phyloP scores from a whole-genome alignment of 306 rosid species.

The Vicia faba region DNA sequence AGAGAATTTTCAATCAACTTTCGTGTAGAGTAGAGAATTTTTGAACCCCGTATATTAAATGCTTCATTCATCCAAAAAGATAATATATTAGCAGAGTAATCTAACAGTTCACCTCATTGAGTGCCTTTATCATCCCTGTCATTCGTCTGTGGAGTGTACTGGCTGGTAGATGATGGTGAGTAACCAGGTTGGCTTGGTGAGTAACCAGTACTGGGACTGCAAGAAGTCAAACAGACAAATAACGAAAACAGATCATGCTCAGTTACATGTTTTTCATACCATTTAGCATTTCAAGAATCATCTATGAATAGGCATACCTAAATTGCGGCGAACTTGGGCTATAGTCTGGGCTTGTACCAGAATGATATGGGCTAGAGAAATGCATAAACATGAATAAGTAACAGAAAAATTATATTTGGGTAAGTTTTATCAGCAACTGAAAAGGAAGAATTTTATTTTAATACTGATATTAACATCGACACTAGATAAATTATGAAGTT shows the following conservation, averaged over 20 bases:
- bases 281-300: constrained; percentile 15
- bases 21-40: background rate
- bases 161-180: constrained; percentile 94
- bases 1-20: background rate
- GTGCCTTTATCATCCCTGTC: constrained; percentile 66
- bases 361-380: constrained; percentile 71
- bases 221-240: constrained; percentile 8
- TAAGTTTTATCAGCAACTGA: background rate
- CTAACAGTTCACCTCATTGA: constrained; percentile 46
- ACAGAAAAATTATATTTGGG: background rate
- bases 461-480: background rate
- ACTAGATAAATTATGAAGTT: constrained; percentile 3
- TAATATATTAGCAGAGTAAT: constrained; percentile 1
- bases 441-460: background rate
- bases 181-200: constrained; percentile 99
- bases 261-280: background rate
- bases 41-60: background rate
- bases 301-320: constrained; percentile 51
- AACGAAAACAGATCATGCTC: constrained; percentile 28
- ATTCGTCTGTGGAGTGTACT: constrained; percentile 87
- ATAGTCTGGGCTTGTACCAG: constrained; percentile 87
- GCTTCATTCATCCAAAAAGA: constrained; percentile 18
- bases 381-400: constrained; percentile 12
- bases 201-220: constrained; percentile 96
- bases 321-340: constrained; percentile 93